Evolutionary conservation across 148 eudicot species (phyloP), one percentile per base, ranked within the genome.

Genomic region (Rhododendron molle): DNA sequence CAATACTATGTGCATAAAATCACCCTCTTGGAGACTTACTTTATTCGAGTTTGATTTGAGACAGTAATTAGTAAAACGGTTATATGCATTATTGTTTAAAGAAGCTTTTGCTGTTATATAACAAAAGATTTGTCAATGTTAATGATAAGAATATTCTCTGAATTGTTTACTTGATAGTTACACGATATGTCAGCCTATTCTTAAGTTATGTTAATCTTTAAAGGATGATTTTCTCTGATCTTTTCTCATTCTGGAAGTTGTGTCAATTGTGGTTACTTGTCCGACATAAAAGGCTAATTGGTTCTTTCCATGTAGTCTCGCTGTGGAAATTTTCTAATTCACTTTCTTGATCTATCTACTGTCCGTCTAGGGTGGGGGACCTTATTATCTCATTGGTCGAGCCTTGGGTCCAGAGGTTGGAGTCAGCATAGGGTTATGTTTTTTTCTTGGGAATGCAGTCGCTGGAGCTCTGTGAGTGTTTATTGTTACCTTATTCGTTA

Each of bases 401-500:
- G 98, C 99, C 83, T 91, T 97, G 92, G 99, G 99, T 82, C 99
- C 99, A 62, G 99, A 97, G 85, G 99, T 97, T 91, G 99, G 99
- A 88, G 99, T 97, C 83, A 97, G 98, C 96, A 97, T 97, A 67
- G 99, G 99, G 85, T 90, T 97, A 44, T 97, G 99, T 83, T 97
- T 97, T 91, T 97, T 97, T 89, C 96, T 97, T 43, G 99, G 99
- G 84, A 97, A 95, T 89, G 99, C 99, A 34, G 95, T 97, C 46
- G 98, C 99, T 89, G 99, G 98, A 89, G 91, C 99, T 87, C 94
- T 97, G 99, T 97, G 92, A 95, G 99, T 93, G 87, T 90, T 86
- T 78, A 88, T 86, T 77, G 30, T 86, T 62, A 84, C 44, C 79
- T 81, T 81, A 83, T 78, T 85, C 81, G 28, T 83, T 15, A 67